phyloP scores from a whole-genome alignment of 1,139 yeast genomes.

The Diutina pseudorugosa region DNA sequence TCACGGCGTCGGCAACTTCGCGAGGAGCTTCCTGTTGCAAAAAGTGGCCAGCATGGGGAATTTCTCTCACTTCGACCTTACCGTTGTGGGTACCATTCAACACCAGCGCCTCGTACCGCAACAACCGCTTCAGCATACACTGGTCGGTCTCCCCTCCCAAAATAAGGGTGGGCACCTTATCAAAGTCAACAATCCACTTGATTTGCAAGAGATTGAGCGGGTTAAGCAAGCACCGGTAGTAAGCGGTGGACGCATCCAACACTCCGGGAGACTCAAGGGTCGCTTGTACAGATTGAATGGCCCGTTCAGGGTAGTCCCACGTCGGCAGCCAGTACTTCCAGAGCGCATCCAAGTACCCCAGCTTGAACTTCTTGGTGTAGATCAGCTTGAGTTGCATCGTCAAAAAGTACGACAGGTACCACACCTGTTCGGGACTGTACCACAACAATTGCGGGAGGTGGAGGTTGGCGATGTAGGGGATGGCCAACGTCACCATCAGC shows the following conservation, averaged over 20 bases:
- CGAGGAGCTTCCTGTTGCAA: conserved; percentile 29
- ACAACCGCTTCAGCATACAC: conserved; percentile 24
- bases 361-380: conserved; percentile 14
- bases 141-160: conserved; percentile 28
- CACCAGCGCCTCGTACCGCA: conserved; percentile 15
- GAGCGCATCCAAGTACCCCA: conserved; percentile 20
- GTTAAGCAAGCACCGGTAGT: conserved; percentile 24
- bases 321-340: conserved; percentile 34
- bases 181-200: conserved; percentile 22
- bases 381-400: conserved; percentile 24
- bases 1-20: conserved; percentile 16
- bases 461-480: conserved; percentile 24
- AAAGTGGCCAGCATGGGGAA: conserved; percentile 27
- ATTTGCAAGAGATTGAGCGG: conserved; percentile 14
- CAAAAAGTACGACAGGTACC: conserved; percentile 25
- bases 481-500: conserved; percentile 27
- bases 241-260: conserved; percentile 29
- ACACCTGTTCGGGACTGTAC: conserved; percentile 25
- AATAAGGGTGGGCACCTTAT: conserved; percentile 27
- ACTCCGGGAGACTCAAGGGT: conserved; percentile 18
- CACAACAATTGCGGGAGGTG: conserved; percentile 17
- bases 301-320: conserved; percentile 19
- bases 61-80: conserved; percentile 18
- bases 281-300: conserved; percentile 18
- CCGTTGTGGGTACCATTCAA: conserved; percentile 10